Evolutionary conservation across 176 grass and related monocot species (phyloP).

Genomic region (Thalia dealbata): DNA sequence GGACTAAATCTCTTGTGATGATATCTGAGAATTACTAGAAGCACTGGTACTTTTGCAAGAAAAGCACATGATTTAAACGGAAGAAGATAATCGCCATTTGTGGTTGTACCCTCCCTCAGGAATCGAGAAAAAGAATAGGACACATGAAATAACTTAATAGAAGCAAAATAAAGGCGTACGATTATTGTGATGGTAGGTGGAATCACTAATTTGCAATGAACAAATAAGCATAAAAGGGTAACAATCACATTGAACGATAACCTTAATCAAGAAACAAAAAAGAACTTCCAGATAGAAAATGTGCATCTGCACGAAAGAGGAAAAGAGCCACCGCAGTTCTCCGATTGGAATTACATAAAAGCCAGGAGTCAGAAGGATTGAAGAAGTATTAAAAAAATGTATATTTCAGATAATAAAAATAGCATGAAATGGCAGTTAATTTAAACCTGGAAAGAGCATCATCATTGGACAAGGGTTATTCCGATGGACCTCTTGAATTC

Average conservation of each 20-base stretch:
- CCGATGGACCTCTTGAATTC: conserved; percentile 57
- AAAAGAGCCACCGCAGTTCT: too few relatives aligned
- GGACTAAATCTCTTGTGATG: conserved; percentile 84
- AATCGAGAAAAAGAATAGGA: conserved; percentile 8
- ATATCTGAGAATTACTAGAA: conserved; percentile 87
- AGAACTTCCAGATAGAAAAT: too few relatives aligned
- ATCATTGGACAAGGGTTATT: conserved; percentile 57
- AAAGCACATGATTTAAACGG: conserved; percentile 92
- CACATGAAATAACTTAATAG: neutral
- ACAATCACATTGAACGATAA: too few relatives aligned
- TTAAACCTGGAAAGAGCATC: conserved; percentile 87
- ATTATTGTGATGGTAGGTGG: too few relatives aligned
- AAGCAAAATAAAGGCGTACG: neutral
- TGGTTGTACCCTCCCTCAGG: conserved; percentile 95
- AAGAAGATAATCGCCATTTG: conserved; percentile 94
- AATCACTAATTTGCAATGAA: too few relatives aligned
- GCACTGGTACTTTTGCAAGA: conserved; percentile 61
- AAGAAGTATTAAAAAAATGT: too few relatives aligned
- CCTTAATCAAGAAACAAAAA: too few relatives aligned
- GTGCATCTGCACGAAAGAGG: too few relatives aligned
- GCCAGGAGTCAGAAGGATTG: too few relatives aligned
- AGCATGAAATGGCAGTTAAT: conserved; percentile 2
- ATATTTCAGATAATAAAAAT: neutral
- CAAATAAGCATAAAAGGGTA: too few relatives aligned
- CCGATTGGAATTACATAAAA: too few relatives aligned